Evolutionary conservation across 2,329 filamentous ascomycete species (phyloP).

Genomic region (Aspergillus melleus): DNA sequence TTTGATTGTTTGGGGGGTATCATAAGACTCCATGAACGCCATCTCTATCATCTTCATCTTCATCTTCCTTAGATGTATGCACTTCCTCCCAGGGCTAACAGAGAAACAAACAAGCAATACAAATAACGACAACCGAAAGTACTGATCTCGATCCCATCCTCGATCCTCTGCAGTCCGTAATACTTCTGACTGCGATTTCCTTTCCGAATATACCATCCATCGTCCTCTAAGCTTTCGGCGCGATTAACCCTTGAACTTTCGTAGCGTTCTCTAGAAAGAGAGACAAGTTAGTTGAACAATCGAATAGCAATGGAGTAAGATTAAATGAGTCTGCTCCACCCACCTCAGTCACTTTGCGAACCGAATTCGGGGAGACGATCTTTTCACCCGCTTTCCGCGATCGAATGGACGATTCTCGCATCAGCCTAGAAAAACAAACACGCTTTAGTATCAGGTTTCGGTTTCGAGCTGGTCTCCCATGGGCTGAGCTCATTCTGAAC

Average conservation of each 20-base stretch:
- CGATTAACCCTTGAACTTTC: conserved; percentile 67
- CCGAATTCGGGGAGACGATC: conserved; percentile 70
- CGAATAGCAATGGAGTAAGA: neutral
- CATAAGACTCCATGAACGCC: neutral
- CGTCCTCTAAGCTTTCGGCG: neutral
- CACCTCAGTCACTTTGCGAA: conserved; percentile 76
- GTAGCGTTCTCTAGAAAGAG: conserved; percentile 58
- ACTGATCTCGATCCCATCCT: neutral
- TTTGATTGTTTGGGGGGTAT: neutral
- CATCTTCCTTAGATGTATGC: neutral
- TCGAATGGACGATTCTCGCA: conserved; percentile 77
- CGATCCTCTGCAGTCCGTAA: neutral
- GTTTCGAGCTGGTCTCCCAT: too few species aligned
- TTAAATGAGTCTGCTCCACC: conserved; percentile 24
- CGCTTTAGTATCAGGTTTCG: neutral
- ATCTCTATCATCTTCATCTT: neutral
- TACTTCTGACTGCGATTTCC: neutral
- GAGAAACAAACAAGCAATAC: neutral
- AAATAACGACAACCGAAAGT: neutral
- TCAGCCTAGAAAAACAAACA: conserved; percentile 49
- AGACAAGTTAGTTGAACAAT: conserved; percentile 9
- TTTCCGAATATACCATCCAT: neutral
- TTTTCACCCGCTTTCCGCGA: conserved; percentile 73
- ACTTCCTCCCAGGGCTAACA: neutral
- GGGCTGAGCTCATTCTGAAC: too few species aligned